Evolutionary conservation across 495 filamentous ascomycete species (phyloP).

Genomic region (Hypomontagnella submonticulosa): DNA sequence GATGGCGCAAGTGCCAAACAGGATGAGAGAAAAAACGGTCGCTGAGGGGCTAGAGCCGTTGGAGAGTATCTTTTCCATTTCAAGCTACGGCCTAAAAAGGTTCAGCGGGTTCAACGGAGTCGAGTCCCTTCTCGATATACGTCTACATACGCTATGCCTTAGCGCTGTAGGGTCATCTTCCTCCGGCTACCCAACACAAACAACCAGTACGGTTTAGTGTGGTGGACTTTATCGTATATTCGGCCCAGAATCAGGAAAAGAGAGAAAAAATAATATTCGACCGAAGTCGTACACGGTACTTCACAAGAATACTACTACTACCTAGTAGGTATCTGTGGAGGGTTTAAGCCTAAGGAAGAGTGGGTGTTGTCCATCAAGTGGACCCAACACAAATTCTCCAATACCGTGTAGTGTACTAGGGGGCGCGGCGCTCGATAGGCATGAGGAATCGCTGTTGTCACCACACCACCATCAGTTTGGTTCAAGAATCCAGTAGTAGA

Average conservation of each 20-base stretch:
- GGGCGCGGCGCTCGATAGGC: not conserved
- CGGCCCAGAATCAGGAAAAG: conserved; percentile 39
- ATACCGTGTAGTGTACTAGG: conserved; percentile 17
- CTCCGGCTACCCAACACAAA: conserved; percentile 37
- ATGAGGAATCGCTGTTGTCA: conserved; percentile 39
- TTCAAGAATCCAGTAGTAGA: conserved; percentile 32
- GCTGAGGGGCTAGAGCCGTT: conserved; percentile 35
- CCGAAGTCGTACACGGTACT: conserved; percentile 45
- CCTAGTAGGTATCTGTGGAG: conserved; percentile 15
- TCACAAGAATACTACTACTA: conserved; percentile 3
- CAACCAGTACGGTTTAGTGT: conserved; percentile 37
- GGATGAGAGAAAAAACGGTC: conserved; percentile 26
- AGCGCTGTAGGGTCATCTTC: conserved; percentile 31
- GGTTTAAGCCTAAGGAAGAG: conserved; percentile 34
- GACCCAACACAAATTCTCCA: conserved; percentile 43
- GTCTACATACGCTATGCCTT: conserved; percentile 29
- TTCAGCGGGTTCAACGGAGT: conserved; percentile 37
- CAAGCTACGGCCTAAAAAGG: conserved; percentile 30
- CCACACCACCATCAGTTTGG: conserved; percentile 34
- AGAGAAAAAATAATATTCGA: conserved; percentile 38
- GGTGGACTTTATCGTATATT: conserved; percentile 35
- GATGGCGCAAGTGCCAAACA: conserved; percentile 46
- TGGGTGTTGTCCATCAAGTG: conserved; percentile 42
- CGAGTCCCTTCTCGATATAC: conserved; percentile 37
- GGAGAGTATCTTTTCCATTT: conserved; percentile 31